These are phyloP conservation scores for Orbilia oligospora DNA, from an alignment of 2,329 filamentous ascomycete species.

Conservation along the genomic window DNA sequence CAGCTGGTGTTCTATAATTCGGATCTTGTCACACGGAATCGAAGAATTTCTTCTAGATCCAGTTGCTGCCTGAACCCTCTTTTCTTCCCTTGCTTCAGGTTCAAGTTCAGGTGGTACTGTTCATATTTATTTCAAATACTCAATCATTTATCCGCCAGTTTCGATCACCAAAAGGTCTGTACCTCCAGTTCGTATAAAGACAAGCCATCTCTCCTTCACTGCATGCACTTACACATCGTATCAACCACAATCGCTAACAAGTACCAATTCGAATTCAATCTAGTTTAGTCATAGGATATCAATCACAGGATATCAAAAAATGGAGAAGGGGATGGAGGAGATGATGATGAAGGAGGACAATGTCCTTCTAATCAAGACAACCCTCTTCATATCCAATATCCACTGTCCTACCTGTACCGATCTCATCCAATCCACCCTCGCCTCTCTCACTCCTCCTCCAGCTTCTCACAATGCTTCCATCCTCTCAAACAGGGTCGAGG, in stretches of 20 bases:
- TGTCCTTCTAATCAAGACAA: conserved; percentile 67
- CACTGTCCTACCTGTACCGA: conserved; percentile 83
- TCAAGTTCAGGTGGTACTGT: neutral
- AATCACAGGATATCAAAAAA: no score
- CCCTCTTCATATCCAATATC: conserved; percentile 79
- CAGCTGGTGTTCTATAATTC: neutral
- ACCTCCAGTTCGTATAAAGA: no score
- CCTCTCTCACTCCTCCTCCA: conserved; percentile 69
- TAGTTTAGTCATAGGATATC: no score
- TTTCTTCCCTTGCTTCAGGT: neutral
- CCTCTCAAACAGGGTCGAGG: conserved; percentile 78
- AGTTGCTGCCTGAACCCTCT: neutral
- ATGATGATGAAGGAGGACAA: neutral
- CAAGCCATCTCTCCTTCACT: neutral
- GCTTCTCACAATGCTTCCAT: conserved; percentile 78
- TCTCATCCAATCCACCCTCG: conserved; percentile 75
- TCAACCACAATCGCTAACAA: neutral
- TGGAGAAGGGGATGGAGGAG: neutral
- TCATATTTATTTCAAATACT: conserved; percentile 6
- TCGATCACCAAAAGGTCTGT: no score
- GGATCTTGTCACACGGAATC: neutral
- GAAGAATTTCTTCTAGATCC: neutral
- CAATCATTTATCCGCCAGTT: neutral
- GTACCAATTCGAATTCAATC: no score
- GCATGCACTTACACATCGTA: no score